Base-by-base conservation (phyloP, 164 flowering plant genomes). In the Magnolia officinalis region DNA sequence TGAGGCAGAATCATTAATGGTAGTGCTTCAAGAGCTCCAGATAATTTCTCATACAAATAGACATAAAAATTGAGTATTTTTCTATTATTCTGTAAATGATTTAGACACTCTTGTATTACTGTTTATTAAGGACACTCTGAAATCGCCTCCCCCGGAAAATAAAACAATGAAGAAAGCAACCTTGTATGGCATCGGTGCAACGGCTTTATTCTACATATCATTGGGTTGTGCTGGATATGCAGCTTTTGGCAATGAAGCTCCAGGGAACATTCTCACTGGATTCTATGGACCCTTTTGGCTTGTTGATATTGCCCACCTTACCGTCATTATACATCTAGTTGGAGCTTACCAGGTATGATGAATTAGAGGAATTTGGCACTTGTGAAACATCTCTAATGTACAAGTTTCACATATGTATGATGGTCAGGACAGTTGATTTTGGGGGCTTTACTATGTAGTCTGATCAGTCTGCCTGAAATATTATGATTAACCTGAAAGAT, bases 191-290 rank as follows among this genome's bases (percentile, higher is more conserved):
- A 52, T 74, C 8, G 58, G 69, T 2, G 31, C 71, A 7, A 80
- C 80, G 0, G 71, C 80, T 6, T 11, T 45, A 5, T 76, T 79
- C 76, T 79, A 79, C 51, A 19, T 67, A 24, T 64, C 71, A 26
- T 55, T 70, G 13, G 78, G 81, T 6, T 79, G 78, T 55, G 26
- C 76, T 63, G 81, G 81, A 14, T 79, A 79, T 76, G 81, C 81
- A 8, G 78, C 81, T 59, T 79, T 79, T 67, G 81, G 81, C 5
- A 52, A 79, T 52, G 14, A 37, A 37, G 75, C 82, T 26, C 82
- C 82, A 4, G 82, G 80, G 65, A 80, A 80, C 49, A 21, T 80
- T 9, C 77, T 80, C 1, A 80, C 82, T 52, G 82, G 82, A 14
- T 80, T 80, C 75, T 72, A 75, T 37, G 65, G 72, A 29, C 81